A percentile compares a stretch with the other conserved stretches of the same genome.
Evolutionary conservation across 192 early-diverging fungal species (phyloP).

Genomic region (Backusella morwellensis): DNA sequence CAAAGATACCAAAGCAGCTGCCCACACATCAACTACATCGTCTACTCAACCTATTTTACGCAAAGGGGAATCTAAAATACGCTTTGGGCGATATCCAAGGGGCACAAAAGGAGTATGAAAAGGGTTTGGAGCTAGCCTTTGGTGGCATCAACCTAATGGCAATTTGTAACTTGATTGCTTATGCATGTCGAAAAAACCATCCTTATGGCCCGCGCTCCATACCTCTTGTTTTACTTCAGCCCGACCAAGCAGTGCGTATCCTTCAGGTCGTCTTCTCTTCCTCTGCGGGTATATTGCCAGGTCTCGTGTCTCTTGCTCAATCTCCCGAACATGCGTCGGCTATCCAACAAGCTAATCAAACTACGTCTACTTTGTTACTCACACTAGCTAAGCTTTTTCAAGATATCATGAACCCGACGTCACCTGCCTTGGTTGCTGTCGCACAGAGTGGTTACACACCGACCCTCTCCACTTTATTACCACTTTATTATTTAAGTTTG

Average conservation of each 20-base stretch:
- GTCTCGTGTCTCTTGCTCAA: constrained; percentile 32
- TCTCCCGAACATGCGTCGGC: constrained; percentile 1
- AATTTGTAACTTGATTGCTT: constrained; percentile 44
- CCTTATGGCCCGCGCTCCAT: constrained; percentile 18
- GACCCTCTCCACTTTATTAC: constrained; percentile 63
- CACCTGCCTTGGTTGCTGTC: constrained; percentile 38
- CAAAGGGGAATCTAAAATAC: constrained; percentile 82
- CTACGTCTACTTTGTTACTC: constrained; percentile 71
- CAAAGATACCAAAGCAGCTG: constrained; percentile 38
- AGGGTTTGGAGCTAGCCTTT: constrained; percentile 73
- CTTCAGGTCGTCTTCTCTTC: constrained; percentile 55
- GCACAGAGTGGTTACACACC: constrained; percentile 47
- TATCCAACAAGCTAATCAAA: constrained; percentile 55
- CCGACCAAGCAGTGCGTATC: constrained; percentile 60
- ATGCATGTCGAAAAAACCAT: constrained; percentile 16
- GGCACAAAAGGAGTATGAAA: constrained; percentile 81
- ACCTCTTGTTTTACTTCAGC: constrained; percentile 60
- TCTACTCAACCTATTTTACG: constrained; percentile 81
- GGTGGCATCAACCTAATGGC: constrained; percentile 48
- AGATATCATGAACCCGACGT: constrained; percentile 57
- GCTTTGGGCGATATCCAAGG: constrained; percentile 68
- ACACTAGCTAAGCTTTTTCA: constrained; percentile 89
- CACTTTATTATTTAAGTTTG: constrained; percentile 83
- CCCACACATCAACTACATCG: constrained; percentile 65
- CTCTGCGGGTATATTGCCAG: constrained; percentile 67